These are phyloP conservation scores for Colletotrichum orbiculare DNA, from an alignment of 2,329 filamentous ascomycete species.

Conservation along the genomic window DNA sequence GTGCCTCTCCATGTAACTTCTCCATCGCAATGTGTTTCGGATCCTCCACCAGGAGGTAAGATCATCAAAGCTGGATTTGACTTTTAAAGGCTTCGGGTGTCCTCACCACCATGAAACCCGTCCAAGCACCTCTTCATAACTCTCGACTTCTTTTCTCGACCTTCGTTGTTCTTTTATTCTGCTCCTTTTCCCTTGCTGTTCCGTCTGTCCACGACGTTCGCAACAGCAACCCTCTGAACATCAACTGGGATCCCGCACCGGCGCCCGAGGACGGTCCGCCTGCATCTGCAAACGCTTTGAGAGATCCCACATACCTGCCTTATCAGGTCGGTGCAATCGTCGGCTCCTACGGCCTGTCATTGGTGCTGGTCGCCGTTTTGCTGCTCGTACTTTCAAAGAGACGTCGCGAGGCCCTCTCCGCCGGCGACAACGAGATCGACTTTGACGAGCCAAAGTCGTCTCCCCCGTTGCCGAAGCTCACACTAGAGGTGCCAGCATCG, in stretches of 20 bases:
- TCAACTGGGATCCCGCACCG: slow-evolving; percentile 68
- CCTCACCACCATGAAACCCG: slow-evolving; percentile 55
- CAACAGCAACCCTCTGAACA: slow-evolving; percentile 52
- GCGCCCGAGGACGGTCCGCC: slow-evolving; percentile 70
- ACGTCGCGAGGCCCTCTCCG: slow-evolving; percentile 62
- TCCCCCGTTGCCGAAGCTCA: slow-evolving; percentile 39
- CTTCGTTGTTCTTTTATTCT: slow-evolving; percentile 39
- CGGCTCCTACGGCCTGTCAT: slow-evolving; percentile 82
- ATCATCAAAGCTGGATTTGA: slow-evolving; percentile 43
- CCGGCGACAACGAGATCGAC: slow-evolving; percentile 64
- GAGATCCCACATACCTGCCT: slow-evolving; percentile 72
- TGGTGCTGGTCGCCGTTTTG: slow-evolving; percentile 77
- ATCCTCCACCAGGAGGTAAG: slow-evolving; percentile 57
- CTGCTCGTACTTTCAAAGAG: slow-evolving; percentile 70
- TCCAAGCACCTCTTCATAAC: slow-evolving; percentile 44
- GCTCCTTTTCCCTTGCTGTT: slow-evolving; percentile 45
- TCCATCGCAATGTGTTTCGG: slow-evolving; percentile 64
- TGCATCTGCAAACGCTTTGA: slow-evolving; percentile 66
- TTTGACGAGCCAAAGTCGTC: slow-evolving; percentile 46
- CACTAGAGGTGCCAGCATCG: slow-evolving; percentile 38
- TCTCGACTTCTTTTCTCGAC: slow-evolving; percentile 40
- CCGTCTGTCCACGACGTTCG: slow-evolving; percentile 40
- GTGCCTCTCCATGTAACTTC: slow-evolving; percentile 57
- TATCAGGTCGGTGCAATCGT: slow-evolving; percentile 86
- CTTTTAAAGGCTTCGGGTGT: slow-evolving; percentile 43